A percentile compares a stretch with the other conserved stretches of the same genome.
Conservation (phyloP, 2,329 filamentous ascomycete genomes). For the Corinectria fuckeliana region DNA sequence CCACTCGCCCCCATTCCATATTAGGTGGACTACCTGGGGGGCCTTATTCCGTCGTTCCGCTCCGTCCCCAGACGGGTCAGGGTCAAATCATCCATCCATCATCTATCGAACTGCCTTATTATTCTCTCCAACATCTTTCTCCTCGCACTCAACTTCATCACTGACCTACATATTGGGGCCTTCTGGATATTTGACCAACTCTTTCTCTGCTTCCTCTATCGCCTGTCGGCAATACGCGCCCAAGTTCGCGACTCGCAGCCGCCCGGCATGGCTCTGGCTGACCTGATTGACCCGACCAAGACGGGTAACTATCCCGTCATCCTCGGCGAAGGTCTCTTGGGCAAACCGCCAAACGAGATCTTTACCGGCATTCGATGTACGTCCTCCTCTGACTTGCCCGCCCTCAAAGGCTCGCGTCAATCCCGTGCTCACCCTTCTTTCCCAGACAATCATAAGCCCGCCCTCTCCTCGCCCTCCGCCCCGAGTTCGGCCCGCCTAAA, state of each 20-base stretch:
- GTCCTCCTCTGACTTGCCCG: conserved; percentile 28
- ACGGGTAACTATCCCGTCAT: conserved; percentile 68
- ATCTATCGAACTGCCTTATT: background rate
- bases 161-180: background rate
- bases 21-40: background rate
- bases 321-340: conserved; percentile 66
- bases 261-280: conserved; percentile 41
- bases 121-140: background rate
- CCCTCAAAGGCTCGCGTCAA: background rate
- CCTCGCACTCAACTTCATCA: background rate
- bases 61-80: background rate
- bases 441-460: conserved; percentile 68
- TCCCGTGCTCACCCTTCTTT: conserved; percentile 5
- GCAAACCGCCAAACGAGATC: conserved; percentile 61
- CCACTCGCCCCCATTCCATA: background rate
- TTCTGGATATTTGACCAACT: background rate
- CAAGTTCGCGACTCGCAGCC: background rate
- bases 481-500: conserved; percentile 59
- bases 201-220: background rate
- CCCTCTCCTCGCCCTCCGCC: conserved; percentile 55
- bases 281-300: conserved; percentile 65
- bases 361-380: conserved; percentile 68
- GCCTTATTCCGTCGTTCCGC: background rate
- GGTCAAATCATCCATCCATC: background rate
- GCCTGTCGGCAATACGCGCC: background rate